Conservation (phyloP, 345 rosid genomes). For the Dimocarpus longan region DNA sequence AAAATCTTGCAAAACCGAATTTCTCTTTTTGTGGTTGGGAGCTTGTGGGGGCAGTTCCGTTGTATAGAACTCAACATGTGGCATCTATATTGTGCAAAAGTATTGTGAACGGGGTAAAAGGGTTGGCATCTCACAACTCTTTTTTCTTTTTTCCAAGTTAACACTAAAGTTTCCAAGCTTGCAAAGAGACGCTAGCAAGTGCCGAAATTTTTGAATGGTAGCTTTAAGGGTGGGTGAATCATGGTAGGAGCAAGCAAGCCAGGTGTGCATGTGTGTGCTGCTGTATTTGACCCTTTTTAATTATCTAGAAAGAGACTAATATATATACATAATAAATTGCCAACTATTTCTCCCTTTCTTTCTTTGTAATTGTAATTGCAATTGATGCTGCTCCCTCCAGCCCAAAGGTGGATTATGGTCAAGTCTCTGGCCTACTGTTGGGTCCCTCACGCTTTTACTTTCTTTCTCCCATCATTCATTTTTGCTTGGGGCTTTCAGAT, state of each 20-base stretch:
- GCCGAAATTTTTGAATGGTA: not conserved
- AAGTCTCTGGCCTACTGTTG: not conserved
- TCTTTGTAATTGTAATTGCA: no score
- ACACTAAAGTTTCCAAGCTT: no score
- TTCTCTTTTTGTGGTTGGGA: no score
- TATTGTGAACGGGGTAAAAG: no score
- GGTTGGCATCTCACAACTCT: no score
- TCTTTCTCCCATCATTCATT: not conserved
- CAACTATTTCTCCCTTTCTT: not conserved
- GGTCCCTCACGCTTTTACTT: not conserved
- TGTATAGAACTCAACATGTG: no score
- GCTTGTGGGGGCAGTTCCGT: no score
- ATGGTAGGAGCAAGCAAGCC: not conserved
- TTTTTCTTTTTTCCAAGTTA: no score
- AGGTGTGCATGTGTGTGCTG: not conserved
- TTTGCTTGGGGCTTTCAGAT: not conserved
- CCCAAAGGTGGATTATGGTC: slow-evolving; percentile 2
- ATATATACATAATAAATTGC: not conserved
- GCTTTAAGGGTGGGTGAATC: not conserved
- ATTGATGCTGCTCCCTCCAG: not conserved
- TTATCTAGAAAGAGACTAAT: not conserved
- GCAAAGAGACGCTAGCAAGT: not conserved
- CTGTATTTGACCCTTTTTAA: not conserved
- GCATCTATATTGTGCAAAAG: no score
- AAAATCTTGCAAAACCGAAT: no score